Evolutionary conservation across 1,139 yeast genomes (phyloP), one percentile per base, ranked within the genome.

Genomic region (Taphrina pruni): DNA sequence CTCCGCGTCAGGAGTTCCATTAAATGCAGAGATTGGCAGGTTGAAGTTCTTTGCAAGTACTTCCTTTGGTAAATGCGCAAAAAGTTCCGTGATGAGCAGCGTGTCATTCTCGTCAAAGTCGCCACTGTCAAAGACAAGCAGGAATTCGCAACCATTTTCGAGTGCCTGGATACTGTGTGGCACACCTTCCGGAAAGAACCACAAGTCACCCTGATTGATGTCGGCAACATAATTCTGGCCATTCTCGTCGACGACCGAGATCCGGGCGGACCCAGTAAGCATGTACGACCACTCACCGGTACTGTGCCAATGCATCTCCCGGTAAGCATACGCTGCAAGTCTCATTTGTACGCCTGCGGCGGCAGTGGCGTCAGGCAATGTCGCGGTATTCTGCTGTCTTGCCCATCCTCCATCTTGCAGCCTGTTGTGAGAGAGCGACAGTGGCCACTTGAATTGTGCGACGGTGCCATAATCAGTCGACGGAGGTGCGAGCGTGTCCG

Each of bases 341-440:
- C 67, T 21, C 60, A 66, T 48, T n/a, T 66, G 51, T 12, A 66
- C 69, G 1, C 69, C 69, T 14, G 69, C 69, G 17, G 62, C 58
- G 20, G 51, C 69, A 17, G 48, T 58, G 35, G 69, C 61, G 36
- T 65, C 51, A 2, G 67, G 58, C 21, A 66, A 56, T 17, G 45
- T 51, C 39, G 41, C 50, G 38, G 51, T 41, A 21, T 62, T 66
- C 17, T 62, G 61, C 43, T 60, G 67, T 43, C 69, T 66, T 36
- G 69, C 69, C 67, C 67, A 66, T 6, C 69, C 69, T 38, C 65
- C 69, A 21, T 66, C 67, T 43, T 60, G 52, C 35, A 66, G 35
- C 6, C 69, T 8, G 46, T 56, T 66, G 52, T 66, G 69, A 12
- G 67, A 48, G n/a, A 56, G 38, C 21, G 67, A 52, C 61, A 66